Percentiles rank a stretch among this genome's conserved stretches.
These are phyloP conservation scores for Erythrobasidium hasegawianum DNA, from an alignment of 1,284 basidiomycete species.

Conservation along the genomic window DNA sequence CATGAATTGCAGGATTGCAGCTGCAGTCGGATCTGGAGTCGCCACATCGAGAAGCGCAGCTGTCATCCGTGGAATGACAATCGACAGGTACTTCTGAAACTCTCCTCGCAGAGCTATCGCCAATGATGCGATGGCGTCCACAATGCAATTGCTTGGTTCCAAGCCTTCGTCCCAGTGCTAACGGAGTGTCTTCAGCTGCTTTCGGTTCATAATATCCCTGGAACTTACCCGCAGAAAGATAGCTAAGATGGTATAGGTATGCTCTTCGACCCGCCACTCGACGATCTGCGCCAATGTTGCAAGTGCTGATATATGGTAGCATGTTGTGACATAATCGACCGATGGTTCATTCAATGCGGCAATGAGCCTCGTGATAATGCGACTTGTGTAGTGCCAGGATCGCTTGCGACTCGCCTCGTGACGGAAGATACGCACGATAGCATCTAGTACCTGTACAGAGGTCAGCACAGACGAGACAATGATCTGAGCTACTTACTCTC, in stretches of 20 bases:
- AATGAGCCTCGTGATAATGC: constrained; percentile 8
- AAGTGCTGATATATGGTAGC: constrained; percentile 20
- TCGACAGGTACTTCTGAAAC: constrained; percentile 93
- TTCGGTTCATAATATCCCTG: no score
- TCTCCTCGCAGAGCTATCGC: constrained; percentile 93
- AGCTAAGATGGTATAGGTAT: constrained; percentile 5
- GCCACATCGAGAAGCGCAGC: background rate
- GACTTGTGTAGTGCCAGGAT: constrained; percentile 24
- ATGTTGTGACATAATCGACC: constrained; percentile 4
- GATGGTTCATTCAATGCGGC: constrained; percentile 4
- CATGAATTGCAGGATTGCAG: constrained; percentile 9
- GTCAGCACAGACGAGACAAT: background rate
- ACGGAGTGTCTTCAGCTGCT: no score
- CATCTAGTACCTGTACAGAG: constrained; percentile 22
- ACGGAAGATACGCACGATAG: constrained; percentile 26
- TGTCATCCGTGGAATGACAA: constrained; percentile 63
- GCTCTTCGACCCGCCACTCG: constrained; percentile 14
- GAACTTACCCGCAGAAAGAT: background rate
- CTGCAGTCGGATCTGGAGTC: constrained; percentile 10
- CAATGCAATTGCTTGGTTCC: constrained; percentile 54
- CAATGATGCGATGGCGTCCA: constrained; percentile 86
- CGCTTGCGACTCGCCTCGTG: constrained; percentile 11
- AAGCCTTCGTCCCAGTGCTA: constrained; percentile 19
- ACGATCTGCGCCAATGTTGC: constrained; percentile 13
- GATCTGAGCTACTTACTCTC: background rate